These are phyloP conservation scores for Botrytis pseudocinerea DNA, from an alignment of 2,329 filamentous ascomycete genomes.

Conservation along the genomic window DNA sequence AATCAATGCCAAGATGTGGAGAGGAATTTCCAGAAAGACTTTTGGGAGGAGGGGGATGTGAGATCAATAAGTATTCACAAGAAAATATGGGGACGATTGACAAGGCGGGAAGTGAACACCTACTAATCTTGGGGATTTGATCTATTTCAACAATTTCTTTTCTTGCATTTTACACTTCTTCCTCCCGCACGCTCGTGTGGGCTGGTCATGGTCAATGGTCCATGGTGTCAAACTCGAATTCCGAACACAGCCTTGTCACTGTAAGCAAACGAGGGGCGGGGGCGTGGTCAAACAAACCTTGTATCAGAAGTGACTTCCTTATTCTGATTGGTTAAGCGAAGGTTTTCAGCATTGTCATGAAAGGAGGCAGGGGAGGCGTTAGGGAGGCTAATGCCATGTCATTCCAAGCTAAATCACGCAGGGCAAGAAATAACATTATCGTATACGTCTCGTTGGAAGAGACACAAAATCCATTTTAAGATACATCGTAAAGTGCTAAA, in stretches of 20 bases:
- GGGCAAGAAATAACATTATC: constrained; percentile 1
- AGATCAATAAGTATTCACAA: constrained; percentile 17
- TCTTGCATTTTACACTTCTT: not conserved
- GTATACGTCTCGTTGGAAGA: not conserved
- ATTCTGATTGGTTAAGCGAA: constrained; percentile 10
- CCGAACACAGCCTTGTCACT: constrained; percentile 21
- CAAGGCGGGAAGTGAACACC: not conserved
- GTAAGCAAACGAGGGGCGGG: constrained; percentile 12
- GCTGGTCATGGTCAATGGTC: constrained; percentile 1
- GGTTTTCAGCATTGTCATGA: not conserved
- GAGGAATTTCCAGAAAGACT: not conserved
- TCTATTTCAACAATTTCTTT: constrained; percentile 8
- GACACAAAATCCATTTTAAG: not conserved
- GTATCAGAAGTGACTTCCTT: constrained; percentile 10
- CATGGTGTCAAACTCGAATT: constrained; percentile 19
- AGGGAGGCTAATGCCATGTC: constrained; percentile 5
- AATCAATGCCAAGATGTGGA: constrained; percentile 18
- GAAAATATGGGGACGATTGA: not conserved
- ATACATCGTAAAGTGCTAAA: not conserved
- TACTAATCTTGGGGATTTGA: not conserved
- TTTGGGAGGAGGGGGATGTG: not conserved
- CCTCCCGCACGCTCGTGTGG: not conserved
- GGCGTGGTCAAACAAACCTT: constrained; percentile 20
- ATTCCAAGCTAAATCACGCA: not conserved
- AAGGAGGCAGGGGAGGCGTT: constrained; percentile 14